phyloP scores from a whole-genome alignment of 495 filamentous ascomycete species.

The Penicillium paxilli region DNA sequence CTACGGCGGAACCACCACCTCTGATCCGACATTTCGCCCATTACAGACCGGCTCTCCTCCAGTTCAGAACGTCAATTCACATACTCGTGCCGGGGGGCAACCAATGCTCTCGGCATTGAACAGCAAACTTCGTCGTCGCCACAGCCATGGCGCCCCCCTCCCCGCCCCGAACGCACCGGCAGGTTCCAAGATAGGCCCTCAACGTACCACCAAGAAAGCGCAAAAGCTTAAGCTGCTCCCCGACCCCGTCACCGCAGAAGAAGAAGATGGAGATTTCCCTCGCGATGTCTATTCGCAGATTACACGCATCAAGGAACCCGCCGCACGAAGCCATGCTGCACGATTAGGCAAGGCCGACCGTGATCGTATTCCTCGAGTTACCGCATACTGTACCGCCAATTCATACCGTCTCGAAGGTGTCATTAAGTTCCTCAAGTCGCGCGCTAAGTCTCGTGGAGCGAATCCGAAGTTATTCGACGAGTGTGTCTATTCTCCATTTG shows the following conservation, averaged over 20 bases:
- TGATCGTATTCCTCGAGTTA: slow-evolving; percentile 82
- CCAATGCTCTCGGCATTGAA: slow-evolving; percentile 82
- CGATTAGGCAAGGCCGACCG: slow-evolving; percentile 91
- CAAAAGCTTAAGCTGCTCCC: slow-evolving; percentile 96
- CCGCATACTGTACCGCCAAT: slow-evolving; percentile 93
- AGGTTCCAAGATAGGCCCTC: slow-evolving; percentile 84
- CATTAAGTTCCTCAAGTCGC: slow-evolving; percentile 84
- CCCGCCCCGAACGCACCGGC: slow-evolving; percentile 41
- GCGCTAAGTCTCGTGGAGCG: slow-evolving; percentile 69
- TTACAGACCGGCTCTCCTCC: slow-evolving; percentile 41
- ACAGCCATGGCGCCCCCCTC: slow-evolving; percentile 72
- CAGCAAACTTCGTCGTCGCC: slow-evolving; percentile 79
- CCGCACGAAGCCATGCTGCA: slow-evolving; percentile 88
- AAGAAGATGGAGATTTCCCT: slow-evolving; percentile 80
- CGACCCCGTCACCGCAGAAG: slow-evolving; percentile 79
- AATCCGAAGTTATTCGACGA: slow-evolving; percentile 93
- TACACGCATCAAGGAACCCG: slow-evolving; percentile 95
- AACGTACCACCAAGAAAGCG: slow-evolving; percentile 89
- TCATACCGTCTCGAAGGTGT: slow-evolving; percentile 85
- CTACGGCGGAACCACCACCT: slow-evolving; percentile 46
- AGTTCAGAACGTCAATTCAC: slow-evolving; percentile 32
- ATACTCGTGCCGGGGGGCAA: slow-evolving; percentile 45
- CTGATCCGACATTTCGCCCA: slow-evolving; percentile 44
- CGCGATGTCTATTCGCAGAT: slow-evolving; percentile 95
- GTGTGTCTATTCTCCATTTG: slow-evolving; percentile 92